Percentiles rank a stretch among this genome's conserved stretches.
Conservation (phyloP, 2,329 filamentous ascomycete genomes). For the Mycosphaerella sp. region DNA sequence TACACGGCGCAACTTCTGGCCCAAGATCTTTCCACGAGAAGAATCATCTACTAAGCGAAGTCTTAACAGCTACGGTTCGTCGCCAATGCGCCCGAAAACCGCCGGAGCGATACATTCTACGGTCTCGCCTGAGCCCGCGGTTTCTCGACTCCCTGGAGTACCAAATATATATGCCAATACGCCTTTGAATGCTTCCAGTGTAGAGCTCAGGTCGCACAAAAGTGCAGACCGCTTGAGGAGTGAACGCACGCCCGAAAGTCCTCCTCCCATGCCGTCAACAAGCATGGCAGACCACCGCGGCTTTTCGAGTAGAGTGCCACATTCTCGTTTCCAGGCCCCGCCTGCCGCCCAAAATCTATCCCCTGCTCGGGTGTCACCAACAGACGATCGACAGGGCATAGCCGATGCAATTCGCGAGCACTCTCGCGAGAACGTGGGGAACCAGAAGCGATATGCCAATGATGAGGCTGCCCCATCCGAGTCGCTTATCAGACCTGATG, state of each 20-base stretch:
- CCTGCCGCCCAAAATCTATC: not conserved
- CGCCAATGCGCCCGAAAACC: conserved; percentile 3
- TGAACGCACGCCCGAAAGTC: not conserved
- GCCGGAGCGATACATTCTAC: not conserved
- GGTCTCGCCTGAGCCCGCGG: not conserved
- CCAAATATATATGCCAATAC: not conserved
- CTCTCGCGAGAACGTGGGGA: not conserved
- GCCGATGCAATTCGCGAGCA: conserved; percentile 7
- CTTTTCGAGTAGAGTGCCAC: not conserved
- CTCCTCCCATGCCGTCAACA: not conserved
- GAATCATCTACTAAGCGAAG: not conserved
- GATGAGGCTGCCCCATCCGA: not conserved
- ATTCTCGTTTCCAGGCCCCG: not conserved
- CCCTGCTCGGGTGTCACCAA: not conserved
- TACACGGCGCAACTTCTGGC: not conserved
- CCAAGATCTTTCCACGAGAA: conserved; percentile 2
- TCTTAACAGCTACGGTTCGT: not conserved
- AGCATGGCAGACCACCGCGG: not conserved
- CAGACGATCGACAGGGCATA: conserved; percentile 1
- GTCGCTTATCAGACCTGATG: not conserved
- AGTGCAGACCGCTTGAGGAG: not conserved
- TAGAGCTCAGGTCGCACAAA: not conserved
- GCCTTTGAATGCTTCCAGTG: not conserved
- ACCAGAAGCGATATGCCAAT: not conserved
- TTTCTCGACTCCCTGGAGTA: not conserved